Percentiles rank a stretch among this genome's conserved stretches.
Conservation (phyloP, 352 stramenopile genomes). For the Phytophthora cryptogea region DNA sequence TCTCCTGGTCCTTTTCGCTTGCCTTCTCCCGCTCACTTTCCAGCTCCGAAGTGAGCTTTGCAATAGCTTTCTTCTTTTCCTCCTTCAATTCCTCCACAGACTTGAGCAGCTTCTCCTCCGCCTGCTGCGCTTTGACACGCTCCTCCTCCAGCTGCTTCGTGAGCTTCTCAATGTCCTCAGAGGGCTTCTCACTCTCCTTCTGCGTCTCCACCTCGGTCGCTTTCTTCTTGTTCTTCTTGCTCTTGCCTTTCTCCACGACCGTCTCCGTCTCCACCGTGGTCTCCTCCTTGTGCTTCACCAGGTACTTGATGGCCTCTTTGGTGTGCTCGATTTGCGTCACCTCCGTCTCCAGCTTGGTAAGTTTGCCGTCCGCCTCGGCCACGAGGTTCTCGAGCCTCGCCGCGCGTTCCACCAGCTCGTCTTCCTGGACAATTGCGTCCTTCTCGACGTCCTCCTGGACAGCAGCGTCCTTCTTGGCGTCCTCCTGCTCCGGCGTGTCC, state of each 20-base stretch:
- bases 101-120: constrained; percentile 29
- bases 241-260: constrained; percentile 25
- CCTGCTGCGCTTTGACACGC: constrained; percentile 18
- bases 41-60: constrained; percentile 26
- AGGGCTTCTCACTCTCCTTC: constrained; percentile 5
- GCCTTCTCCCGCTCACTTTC: constrained; percentile 28
- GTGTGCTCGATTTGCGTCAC: constrained; percentile 44
- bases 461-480: not conserved
- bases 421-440: not conserved
- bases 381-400: constrained; percentile 16
- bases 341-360: constrained; percentile 40
- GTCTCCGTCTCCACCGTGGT: constrained; percentile 12
- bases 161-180: constrained; percentile 17
- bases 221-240: constrained; percentile 15
- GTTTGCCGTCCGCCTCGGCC: constrained; percentile 30
- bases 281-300: constrained; percentile 27
- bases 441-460: not conserved
- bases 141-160: constrained; percentile 28
- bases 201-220: constrained; percentile 7
- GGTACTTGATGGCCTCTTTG: constrained; percentile 37
- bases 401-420: constrained; percentile 26
- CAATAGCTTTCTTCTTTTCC: constrained; percentile 34
- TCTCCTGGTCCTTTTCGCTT: constrained; percentile 18
- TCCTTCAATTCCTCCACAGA: constrained; percentile 16
- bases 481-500: constrained; percentile 9